A percentile compares a stretch with the other conserved stretches of the same genome.
Conservation (phyloP, 2,329 filamentous ascomycete species). For the Verticillium nonalfalfae region DNA sequence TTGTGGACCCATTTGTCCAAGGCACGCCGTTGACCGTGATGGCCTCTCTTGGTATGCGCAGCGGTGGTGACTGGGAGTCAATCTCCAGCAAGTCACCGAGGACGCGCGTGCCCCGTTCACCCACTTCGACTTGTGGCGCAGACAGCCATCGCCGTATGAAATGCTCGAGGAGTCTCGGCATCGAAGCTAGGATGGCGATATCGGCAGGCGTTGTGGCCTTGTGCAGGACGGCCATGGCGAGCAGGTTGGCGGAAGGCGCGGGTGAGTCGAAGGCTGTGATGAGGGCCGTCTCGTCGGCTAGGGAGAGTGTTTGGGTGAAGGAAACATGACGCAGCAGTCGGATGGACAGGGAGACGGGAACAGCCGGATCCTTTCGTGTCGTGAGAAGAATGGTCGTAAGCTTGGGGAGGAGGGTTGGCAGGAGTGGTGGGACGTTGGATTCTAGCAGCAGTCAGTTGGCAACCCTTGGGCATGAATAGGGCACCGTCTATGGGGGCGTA, state of each 20-base stretch:
- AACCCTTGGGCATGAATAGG: too few species aligned
- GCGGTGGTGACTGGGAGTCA: conserved; percentile 36
- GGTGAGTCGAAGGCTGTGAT: conserved; percentile 47
- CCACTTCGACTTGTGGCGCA: conserved; percentile 46
- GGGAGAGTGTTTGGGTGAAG: conserved; percentile 42
- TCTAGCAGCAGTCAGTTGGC: conserved; percentile 24
- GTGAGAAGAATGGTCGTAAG: conserved; percentile 46
- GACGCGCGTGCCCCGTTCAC: conserved; percentile 42
- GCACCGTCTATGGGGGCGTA: conserved; percentile 12
- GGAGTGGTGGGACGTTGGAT: conserved; percentile 41
- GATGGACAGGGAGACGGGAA: conserved; percentile 44
- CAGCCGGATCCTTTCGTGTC: conserved; percentile 42
- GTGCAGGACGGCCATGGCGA: conserved; percentile 49
- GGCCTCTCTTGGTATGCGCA: conserved; percentile 5
- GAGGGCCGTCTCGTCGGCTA: conserved; percentile 45
- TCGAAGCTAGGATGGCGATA: conserved; percentile 40
- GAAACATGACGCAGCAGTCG: conserved; percentile 49
- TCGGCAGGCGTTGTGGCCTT: conserved; percentile 44
- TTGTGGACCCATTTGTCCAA: not conserved
- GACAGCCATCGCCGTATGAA: conserved; percentile 48
- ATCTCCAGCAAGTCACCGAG: conserved; percentile 48
- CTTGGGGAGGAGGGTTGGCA: conserved; percentile 46
- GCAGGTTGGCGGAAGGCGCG: conserved; percentile 48
- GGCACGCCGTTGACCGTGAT: conserved; percentile 3
- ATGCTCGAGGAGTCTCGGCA: conserved; percentile 40